These are phyloP conservation scores for Botrytis tulipae DNA, from an alignment of 2,329 filamentous ascomycete species.

Conservation along the genomic window DNA sequence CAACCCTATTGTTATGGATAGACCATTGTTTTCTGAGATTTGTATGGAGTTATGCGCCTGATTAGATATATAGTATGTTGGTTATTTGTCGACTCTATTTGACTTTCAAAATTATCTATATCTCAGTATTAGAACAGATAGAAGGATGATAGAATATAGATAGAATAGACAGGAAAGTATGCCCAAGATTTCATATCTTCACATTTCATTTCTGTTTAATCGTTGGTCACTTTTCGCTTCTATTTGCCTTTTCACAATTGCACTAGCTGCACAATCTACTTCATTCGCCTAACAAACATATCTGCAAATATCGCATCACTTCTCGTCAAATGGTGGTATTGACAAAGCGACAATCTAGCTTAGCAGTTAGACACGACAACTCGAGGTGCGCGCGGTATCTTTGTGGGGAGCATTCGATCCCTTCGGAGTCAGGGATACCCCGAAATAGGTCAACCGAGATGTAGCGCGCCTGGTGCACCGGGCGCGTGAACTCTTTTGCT, in stretches of 20 bases:
- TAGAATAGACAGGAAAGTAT: not conserved
- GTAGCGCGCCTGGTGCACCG: not conserved
- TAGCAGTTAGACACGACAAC: conserved; percentile 4
- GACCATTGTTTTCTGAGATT: conserved; percentile 35
- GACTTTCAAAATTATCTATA: not conserved
- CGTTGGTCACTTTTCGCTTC: not conserved
- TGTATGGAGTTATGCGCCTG: conserved; percentile 19
- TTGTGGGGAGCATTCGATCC: conserved; percentile 9
- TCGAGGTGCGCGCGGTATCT: conserved; percentile 12
- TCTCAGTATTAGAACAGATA: not conserved
- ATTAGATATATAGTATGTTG: not conserved
- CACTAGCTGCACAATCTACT: not conserved
- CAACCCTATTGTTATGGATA: conserved; percentile 32
- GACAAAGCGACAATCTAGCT: conserved; percentile 5
- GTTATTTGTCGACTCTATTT: not conserved
- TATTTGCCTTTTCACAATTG: not conserved
- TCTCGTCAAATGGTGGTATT: conserved; percentile 11
- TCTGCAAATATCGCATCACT: not conserved
- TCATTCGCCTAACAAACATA: not conserved
- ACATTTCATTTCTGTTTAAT: not conserved
- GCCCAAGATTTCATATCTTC: not conserved
- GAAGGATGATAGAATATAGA: not conserved
- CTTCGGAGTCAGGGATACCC: conserved; percentile 10
- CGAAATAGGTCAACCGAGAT: not conserved
- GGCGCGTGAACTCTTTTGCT: conserved; percentile 1